Percentiles rank a stretch among this genome's conserved stretches.
phyloP scores from a whole-genome alignment of 805 yeast genomes.

The Wickerhamiella occidentalis region DNA sequence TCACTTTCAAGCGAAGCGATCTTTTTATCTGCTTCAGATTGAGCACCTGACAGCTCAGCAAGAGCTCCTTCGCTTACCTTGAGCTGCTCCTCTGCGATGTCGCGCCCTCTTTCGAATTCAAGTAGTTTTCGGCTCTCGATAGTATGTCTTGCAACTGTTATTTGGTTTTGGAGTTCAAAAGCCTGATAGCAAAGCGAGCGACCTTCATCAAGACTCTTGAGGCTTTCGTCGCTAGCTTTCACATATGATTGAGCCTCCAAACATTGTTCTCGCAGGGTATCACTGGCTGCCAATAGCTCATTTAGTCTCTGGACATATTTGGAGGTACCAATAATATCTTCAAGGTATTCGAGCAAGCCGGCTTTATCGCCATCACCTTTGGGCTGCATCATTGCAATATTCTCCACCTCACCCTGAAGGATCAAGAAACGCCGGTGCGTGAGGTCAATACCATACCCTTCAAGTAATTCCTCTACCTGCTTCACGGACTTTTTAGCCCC shows the following conservation, averaged over 20 bases:
- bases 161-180: neutral
- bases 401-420: slow-evolving; percentile 95
- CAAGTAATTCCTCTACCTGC: slow-evolving; percentile 62
- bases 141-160: neutral
- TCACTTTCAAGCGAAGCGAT: neutral
- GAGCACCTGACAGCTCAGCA: neutral
- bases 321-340: slow-evolving; percentile 93
- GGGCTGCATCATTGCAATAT: slow-evolving; percentile 97
- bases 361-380: slow-evolving; percentile 94
- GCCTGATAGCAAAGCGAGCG: neutral
- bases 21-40: neutral
- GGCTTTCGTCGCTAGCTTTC: neutral
- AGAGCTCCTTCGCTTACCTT: neutral
- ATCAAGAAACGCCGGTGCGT: slow-evolving; percentile 91
- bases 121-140: neutral
- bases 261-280: neutral
- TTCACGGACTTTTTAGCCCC: slow-evolving; percentile 57
- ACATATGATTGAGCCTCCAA: neutral
- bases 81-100: neutral
- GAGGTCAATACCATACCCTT: slow-evolving; percentile 77
- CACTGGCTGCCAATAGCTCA: neutral
- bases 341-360: slow-evolving; percentile 85
- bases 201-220: neutral
- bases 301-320: slow-evolving; percentile 34
- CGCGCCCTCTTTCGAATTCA: neutral